Evolutionary conservation across 148 eudicot genomes (phyloP).

Genomic region (Chenopodium berlandieri): DNA sequence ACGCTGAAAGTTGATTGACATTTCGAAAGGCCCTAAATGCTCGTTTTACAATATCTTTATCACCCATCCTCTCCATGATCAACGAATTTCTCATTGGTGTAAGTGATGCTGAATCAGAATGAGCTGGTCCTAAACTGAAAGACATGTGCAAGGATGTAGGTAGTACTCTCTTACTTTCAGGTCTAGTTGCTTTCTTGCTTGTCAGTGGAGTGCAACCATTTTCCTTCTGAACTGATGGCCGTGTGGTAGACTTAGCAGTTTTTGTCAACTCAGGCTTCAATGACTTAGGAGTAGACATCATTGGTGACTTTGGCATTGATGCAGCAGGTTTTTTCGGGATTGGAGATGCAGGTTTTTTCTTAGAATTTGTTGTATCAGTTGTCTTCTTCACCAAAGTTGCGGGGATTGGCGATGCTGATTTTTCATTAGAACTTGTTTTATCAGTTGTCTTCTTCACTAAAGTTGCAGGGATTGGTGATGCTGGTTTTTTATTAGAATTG

Average conservation of each 20-base stretch:
- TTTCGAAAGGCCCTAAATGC: conserved; percentile 82
- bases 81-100: conserved; percentile 56
- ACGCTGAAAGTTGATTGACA: conserved; percentile 33
- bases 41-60: conserved; percentile 88
- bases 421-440: conserved; percentile 42
- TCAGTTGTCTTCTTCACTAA: conserved; percentile 31
- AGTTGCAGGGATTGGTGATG: conserved; percentile 31
- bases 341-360: conserved; percentile 49
- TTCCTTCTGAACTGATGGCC: conserved; percentile 43
- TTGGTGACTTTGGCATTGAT: conserved; percentile 34
- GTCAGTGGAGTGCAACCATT: conserved; percentile 34
- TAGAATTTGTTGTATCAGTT: conserved; percentile 27
- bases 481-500: conserved; percentile 46
- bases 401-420: conserved; percentile 39
- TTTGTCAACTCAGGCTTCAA: conserved; percentile 41
- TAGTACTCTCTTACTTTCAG: conserved; percentile 43
- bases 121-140: conserved; percentile 47
- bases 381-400: conserved; percentile 28
- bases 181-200: conserved; percentile 38
- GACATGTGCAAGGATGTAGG: conserved; percentile 81
- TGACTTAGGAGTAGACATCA: conserved; percentile 40
- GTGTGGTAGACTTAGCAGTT: conserved; percentile 35
- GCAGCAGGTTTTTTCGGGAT: conserved; percentile 26
- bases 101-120: conserved; percentile 36
- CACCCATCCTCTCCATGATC: conserved; percentile 96